Percentiles rank a stretch among this genome's conserved stretches.
Conservation (phyloP, 306 rosid genomes). For the Pterocarpus macrocarpus region DNA sequence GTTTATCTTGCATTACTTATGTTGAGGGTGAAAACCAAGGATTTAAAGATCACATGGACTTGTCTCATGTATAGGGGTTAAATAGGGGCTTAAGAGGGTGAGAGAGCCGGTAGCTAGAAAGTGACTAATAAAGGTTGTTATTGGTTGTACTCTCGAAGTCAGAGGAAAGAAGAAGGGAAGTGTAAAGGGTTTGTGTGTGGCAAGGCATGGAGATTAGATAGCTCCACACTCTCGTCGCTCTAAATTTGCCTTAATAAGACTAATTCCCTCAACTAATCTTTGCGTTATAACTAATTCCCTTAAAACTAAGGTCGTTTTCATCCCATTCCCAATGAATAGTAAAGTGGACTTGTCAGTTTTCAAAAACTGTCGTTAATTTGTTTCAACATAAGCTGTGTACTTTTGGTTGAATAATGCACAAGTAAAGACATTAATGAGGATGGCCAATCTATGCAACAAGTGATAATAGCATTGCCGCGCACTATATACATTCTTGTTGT, state of each 20-base stretch:
- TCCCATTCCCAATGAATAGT: constrained; percentile 24
- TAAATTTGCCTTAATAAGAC: neutral
- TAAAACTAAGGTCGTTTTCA: neutral
- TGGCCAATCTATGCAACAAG: constrained; percentile 3
- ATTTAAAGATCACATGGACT: constrained; percentile 71
- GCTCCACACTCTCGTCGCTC: too few relatives aligned
- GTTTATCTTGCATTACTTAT: constrained; percentile 33
- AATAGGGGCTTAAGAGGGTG: constrained; percentile 22
- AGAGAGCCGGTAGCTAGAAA: constrained; percentile 45
- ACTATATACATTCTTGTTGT: neutral
- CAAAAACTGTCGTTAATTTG: neutral
- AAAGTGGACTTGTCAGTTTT: constrained; percentile 6
- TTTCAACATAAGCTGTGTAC: neutral
- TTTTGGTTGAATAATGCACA: neutral
- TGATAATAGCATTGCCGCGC: neutral
- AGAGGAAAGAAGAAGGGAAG: constrained; percentile 36
- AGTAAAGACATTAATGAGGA: neutral
- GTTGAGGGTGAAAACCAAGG: constrained; percentile 63
- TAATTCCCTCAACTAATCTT: constrained; percentile 22
- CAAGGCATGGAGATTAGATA: neutral
- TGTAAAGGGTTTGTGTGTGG: neutral
- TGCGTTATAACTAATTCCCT: constrained; percentile 39
- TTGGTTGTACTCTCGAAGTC: constrained; percentile 46
- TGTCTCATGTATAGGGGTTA: constrained; percentile 61
- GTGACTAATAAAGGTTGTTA: constrained; percentile 41